Base-by-base conservation (phyloP, 148 eudicot genomes). In the Cornus controversa region DNA sequence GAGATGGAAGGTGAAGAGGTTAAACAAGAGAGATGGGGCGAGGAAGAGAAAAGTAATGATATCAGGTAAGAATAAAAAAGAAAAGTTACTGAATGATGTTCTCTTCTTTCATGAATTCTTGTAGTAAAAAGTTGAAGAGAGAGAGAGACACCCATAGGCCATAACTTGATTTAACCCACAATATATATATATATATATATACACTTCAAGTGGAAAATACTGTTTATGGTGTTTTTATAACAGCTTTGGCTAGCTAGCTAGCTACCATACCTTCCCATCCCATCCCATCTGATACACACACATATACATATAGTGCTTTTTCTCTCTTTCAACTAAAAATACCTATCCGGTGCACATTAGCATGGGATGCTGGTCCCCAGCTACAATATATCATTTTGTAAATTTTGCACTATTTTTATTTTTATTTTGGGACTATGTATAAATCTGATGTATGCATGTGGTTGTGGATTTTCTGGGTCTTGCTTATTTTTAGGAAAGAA, bases 401-500 rank as follows among this genome's bases (percentile, higher is more conserved):
- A 22, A 75, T 64, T 34, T 81, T 62, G 22, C 58, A 31, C 66
- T 70, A 16, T 80, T 53, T 67, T 36, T 65, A 15, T 42, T 37
- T 80, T 79, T 77, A 20, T 50, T 42, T 10, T 22, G 23, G 23
- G 24, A 42, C 58, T 80, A 37, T 76, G 36, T 73, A 27, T 40
- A 40, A 40, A 9, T 53, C 37, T 28, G 45, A 40, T 40, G 45
- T 82, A 77, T 66, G 72, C 57, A 47, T 75, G 29, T 83, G 78
- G 84, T 23, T 79, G 71, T 80, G 69, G 22, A 82, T 82, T 67
- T 86, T 65, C 72, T 71, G 76, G 74, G 67, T 66, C 69, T 81
- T 77, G 67, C 73, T 73, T 69, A 40, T 75, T 81, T 80, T 69
- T 67, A 90, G 93, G 84, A 86, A 85, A 68, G 81, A 76, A 72